Evolutionary conservation across 2,329 filamentous ascomycete species (phyloP), one percentile per base, ranked within the genome.

Genomic region (Metarhizium brunneum): DNA sequence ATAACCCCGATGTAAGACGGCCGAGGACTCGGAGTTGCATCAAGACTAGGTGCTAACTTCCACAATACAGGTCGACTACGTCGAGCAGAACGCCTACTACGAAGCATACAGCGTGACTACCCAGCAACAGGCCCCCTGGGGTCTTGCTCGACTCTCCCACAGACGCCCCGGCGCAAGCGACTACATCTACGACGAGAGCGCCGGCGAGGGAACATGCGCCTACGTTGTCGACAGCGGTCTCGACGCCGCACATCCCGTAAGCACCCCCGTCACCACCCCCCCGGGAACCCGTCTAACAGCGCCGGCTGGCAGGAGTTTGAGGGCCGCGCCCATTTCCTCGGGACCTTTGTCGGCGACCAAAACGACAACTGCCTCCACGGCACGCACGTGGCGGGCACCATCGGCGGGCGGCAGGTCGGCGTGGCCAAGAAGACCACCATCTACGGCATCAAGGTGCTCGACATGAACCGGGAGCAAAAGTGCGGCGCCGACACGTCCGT

Each of bases 181-280:
- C n/a, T 73, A 71, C 59, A 56, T 62, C 53, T 73, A 69, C 55
- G 69, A 73, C 52, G 59, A 63, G 1, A 64, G 60, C 13, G 68
- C 69, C 0, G 73, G 70, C 32, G 59, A 63, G 45, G 70, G 67
- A 16, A 68, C 69, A 5, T 74, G 67, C 29, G 68, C 68, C 25
- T 76, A 76, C 58, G 66, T 76, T 35, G 67, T 76, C 48, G 73
- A 76, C 62, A 71, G 71, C 14, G 73, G 73, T 8, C 69, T 73
- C 54, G 61, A 59, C 43, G 32, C 60, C 4, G 59, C 60, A 7
- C 71, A 73, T 59, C 57, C 60, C 10, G 70, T 64, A 68, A 48
- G 71, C 69, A 25, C n/a, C 13, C 16, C 16, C 6, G 14, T 43
- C 16, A n/a, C 42, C n/a, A 40, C 38, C 55, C 7, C 14, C n/a